Base-by-base conservation (phyloP, 139 green algal species). In the Trebouxia sp. region DNA sequence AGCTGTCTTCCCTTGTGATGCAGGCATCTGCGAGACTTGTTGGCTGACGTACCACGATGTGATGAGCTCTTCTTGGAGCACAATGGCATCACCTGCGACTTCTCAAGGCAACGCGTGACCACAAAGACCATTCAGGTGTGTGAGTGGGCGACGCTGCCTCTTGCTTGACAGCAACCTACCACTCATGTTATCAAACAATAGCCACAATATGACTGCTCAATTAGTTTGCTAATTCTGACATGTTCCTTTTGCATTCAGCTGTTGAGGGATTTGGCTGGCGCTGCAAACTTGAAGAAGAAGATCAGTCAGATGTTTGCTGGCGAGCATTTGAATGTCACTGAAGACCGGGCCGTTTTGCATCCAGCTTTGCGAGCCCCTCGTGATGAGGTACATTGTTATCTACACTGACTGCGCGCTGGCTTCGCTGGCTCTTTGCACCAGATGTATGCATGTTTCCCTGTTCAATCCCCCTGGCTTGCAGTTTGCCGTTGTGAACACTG, bases 301-400 rank as follows among this genome's bases (percentile, higher is more conserved):
- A 98, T 99, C 39, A 85, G 95, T 22, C 87, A 85, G 50, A 99
- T 99, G 97, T 99, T 98, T 84, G 66, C 20, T 11, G 97, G 97
- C 35, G 89, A 98, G 75, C 92, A 94, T 85, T 96, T 99, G 87
- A 99, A 98, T 90, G 87, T 84, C 47, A 98, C 95, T 7, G 97
- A 99, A 90, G 90, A 98, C 83, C 85, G 97, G 0, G 92, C 97
- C 17, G 97, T 99, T 84, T 92, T 99, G 83, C 97, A 99, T 86
- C 85, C 96, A 14, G 97, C 97, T n/a, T 92, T 94, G 30, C 91
- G 97, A 26, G 95, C 97, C 24, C 88, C 89, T 37, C 82, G 92
- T 8, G 91, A 96, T 43, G 85, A 96, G 82, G 88, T 93, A 70
- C 53, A 39, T 39, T 22, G 14, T 12, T 28, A 75, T 9, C 3